Base-by-base conservation (phyloP, 1,284 basidiomycete genomes). In the Ustilago sp. region DNA sequence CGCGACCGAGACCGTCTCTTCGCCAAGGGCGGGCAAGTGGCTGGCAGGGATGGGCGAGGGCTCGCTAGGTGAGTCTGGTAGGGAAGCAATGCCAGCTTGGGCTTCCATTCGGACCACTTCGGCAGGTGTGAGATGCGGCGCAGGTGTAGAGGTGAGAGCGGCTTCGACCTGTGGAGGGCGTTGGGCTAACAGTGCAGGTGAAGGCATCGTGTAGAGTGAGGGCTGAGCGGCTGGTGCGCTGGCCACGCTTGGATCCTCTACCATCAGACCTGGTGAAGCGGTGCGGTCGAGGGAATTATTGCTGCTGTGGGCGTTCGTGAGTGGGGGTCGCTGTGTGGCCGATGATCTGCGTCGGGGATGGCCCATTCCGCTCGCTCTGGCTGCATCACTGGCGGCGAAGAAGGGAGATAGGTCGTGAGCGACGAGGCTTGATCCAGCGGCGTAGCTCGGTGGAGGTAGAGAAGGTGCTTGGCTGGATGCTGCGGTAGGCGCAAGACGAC, bases 91-190 rank as follows among this genome's bases (percentile, higher is more conserved):
- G n/a, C 81, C 81, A n/a, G 81, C 81, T 45, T 78, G 68, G 0
- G 81, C 81, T 47, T 83, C 80, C 69, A 80, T 74, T 8, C 72
- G 74, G 15, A 83, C 80, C 8, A 74, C 28, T 58, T 83, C 74
- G 13, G 81, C 81, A 7, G 81, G 81, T 6, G 81, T 83, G 36
- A 66, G 69, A 55, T 57, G 63, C 19, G 54, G 64, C 35, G 48
- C 50, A 8, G 41, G 17, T 2, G 28, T 36, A 23, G 35, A 15
- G 1, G 52, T 35, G 12, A 53, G 23, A 13, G 35, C 36, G 23
- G 54, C 15, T 23, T 57, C 62, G 19, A 35, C 58, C 8, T 31
- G 28, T 12, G 70, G 54, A 17, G 64, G 48, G 8, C 54, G 64
- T 15, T 63, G 48, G 17, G 60, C 47, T 32, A 60, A 39, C 28